phyloP scores from a whole-genome alignment of 495 filamentous ascomycete species.

The Podospora tetraspora region DNA sequence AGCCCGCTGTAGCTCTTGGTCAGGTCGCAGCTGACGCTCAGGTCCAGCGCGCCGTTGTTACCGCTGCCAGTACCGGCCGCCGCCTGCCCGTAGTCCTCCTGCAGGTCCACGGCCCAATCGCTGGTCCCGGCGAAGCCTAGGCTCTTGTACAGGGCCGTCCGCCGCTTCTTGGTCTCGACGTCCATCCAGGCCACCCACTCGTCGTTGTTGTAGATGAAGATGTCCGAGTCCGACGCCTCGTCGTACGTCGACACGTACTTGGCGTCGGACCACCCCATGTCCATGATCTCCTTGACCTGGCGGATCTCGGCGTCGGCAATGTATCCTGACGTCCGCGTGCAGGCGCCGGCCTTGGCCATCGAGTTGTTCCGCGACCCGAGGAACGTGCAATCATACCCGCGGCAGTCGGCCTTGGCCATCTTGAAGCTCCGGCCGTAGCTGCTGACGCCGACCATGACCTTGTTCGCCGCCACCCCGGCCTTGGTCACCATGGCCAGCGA shows the following conservation, averaged over 20 bases:
- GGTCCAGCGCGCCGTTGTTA: not conserved
- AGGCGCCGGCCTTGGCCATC: slow-evolving; percentile 24
- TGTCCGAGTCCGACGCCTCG: slow-evolving; percentile 25
- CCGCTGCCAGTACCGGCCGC: not conserved
- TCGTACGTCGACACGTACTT: slow-evolving; percentile 8
- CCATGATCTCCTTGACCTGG: slow-evolving; percentile 13
- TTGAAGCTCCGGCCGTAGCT: slow-evolving; percentile 37
- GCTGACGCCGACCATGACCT: slow-evolving; percentile 34
- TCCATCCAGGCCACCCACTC: slow-evolving; percentile 44
- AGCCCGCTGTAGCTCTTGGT: slow-evolving; percentile 5
- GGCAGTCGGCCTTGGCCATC: slow-evolving; percentile 20
- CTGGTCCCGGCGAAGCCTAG: slow-evolving; percentile 32
- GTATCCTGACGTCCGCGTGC: slow-evolving; percentile 32
- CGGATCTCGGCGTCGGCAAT: slow-evolving; percentile 33
- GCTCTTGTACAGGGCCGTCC: slow-evolving; percentile 22
- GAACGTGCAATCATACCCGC: slow-evolving; percentile 10
- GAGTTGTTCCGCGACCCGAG: slow-evolving; percentile 14
- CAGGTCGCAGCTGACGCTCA: slow-evolving; percentile 1
- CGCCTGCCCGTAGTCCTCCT: slow-evolving; percentile 8
- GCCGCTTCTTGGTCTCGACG: slow-evolving; percentile 21
- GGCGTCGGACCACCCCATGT: not conserved
- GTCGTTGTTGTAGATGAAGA: slow-evolving; percentile 40
- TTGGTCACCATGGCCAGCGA: slow-evolving; percentile 46
- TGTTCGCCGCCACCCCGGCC: slow-evolving; percentile 39
- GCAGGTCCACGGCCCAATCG: slow-evolving; percentile 43